Conservation (phyloP, 2,329 filamentous ascomycete genomes). For the Pseudogymnoascus sp. region DNA sequence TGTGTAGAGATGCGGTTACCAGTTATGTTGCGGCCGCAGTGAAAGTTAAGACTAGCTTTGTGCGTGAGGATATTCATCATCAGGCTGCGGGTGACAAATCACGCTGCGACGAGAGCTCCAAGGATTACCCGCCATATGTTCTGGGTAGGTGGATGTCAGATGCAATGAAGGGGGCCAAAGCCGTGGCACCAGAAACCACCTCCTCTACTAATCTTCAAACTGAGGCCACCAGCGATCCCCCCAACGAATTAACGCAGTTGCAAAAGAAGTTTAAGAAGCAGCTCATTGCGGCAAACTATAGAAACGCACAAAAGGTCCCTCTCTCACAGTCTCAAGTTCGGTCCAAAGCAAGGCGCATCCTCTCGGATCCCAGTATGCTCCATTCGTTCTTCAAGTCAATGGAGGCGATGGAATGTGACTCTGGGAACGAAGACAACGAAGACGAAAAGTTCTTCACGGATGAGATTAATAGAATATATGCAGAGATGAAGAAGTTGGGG, state of each 20-base stretch:
- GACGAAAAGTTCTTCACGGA: not conserved
- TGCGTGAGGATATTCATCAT: not conserved
- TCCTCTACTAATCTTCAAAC: not conserved
- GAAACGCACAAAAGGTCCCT: not conserved
- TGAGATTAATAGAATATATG: not conserved
- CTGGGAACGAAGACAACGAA: not conserved
- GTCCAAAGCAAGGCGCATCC: not conserved
- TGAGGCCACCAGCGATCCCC: not conserved
- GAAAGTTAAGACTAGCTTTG: not conserved
- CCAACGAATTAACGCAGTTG: not conserved
- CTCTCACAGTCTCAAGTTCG: not conserved
- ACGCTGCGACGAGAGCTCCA: not conserved
- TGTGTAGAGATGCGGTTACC: not conserved
- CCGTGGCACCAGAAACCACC: not conserved
- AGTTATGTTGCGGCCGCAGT: not conserved
- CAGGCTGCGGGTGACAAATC: not conserved
- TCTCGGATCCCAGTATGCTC: not conserved
- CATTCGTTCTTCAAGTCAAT: not conserved
- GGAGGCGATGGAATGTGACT: not conserved
- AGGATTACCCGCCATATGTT: not conserved
- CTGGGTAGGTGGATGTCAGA: not conserved
- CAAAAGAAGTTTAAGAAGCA: not conserved
- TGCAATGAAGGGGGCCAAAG: not conserved
- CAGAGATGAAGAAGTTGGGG: not conserved
- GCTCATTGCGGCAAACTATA: not conserved